Conservation (phyloP, 2,329 filamentous ascomycete genomes). For the Ilyonectria mors-panacis region DNA sequence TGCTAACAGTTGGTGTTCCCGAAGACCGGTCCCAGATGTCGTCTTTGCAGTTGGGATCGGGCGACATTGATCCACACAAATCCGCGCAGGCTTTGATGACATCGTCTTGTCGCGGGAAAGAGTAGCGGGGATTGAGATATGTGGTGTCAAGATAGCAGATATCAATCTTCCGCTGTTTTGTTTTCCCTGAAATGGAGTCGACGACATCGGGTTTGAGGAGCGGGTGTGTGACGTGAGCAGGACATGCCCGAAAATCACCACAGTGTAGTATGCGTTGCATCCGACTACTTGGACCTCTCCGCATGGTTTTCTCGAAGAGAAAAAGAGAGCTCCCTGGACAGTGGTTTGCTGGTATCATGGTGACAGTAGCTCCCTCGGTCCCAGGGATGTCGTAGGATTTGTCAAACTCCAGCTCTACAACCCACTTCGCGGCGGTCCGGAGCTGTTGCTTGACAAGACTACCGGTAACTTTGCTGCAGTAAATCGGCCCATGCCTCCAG, state of each 20-base stretch:
- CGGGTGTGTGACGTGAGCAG: conserved; percentile 86
- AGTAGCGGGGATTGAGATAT: conserved; percentile 95
- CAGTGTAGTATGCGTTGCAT: conserved; percentile 91
- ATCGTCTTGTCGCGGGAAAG: conserved; percentile 90
- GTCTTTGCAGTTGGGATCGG: conserved; percentile 69
- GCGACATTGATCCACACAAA: conserved; percentile 84
- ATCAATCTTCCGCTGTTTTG: conserved; percentile 88
- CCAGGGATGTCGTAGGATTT: conserved; percentile 82
- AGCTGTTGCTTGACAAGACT: conserved; percentile 91
- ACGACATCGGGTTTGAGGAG: conserved; percentile 82
- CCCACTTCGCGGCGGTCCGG: conserved; percentile 86
- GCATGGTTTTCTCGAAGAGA: conserved; percentile 85
- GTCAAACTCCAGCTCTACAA: conserved; percentile 90
- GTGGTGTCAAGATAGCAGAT: conserved; percentile 98
- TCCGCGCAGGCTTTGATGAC: conserved; percentile 91
- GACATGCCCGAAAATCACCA: conserved; percentile 94
- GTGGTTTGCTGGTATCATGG: conserved; percentile 97
- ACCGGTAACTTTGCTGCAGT: conserved; percentile 93
- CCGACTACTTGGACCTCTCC: conserved; percentile 71
- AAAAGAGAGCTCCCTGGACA: conserved; percentile 96
- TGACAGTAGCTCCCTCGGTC: conserved; percentile 87
- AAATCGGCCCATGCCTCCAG: conserved; percentile 96
- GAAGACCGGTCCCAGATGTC: conserved; percentile 62
- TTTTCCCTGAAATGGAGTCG: conserved; percentile 79
- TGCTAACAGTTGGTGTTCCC: conserved; percentile 63